These are phyloP conservation scores for Brettanomyces anomalus DNA, from an alignment of 805 yeast genomes.

Conservation along the genomic window DNA sequence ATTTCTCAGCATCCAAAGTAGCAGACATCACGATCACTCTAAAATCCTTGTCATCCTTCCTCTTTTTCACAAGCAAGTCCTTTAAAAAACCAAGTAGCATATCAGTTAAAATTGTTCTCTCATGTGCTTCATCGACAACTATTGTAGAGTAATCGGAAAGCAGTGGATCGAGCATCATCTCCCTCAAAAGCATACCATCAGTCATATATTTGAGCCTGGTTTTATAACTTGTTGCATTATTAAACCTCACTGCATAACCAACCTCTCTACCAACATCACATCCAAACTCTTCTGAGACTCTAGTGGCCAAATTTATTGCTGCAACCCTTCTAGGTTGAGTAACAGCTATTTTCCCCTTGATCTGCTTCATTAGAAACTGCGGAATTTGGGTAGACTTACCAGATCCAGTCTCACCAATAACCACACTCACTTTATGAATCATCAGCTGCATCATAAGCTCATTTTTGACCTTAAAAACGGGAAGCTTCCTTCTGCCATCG, in stretches of 20 bases:
- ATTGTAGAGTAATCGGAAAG: constrained; percentile 64
- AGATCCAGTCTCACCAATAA: constrained; percentile 96
- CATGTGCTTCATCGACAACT: constrained; percentile 95
- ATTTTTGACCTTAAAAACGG: constrained; percentile 66
- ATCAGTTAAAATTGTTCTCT: constrained; percentile 88
- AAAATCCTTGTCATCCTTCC: constrained; percentile 41
- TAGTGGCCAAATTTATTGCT: constrained; percentile 84
- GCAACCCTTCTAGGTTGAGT: constrained; percentile 98
- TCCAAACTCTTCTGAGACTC: constrained; percentile 88
- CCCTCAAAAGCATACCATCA: constrained; percentile 95
- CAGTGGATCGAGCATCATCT: constrained; percentile 65
- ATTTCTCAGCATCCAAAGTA: constrained; percentile 84
- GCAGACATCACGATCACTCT: constrained; percentile 91
- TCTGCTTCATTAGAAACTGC: constrained; percentile 62
- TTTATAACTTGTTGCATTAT: constrained; percentile 45
- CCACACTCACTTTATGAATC: constrained; percentile 57
- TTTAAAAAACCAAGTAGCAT: constrained; percentile 82
- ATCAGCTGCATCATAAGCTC: constrained; percentile 48
- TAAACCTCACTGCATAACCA: constrained; percentile 91
- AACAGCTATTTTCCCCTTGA: constrained; percentile 60
- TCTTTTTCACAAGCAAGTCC: constrained; percentile 39
- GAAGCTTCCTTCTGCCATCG: constrained; percentile 49
- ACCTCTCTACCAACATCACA: constrained; percentile 69
- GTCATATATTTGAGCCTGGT: constrained; percentile 83
- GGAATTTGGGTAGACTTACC: constrained; percentile 98